Conservation (phyloP, 176 grass and related monocot species). For the Otatea glauca region DNA sequence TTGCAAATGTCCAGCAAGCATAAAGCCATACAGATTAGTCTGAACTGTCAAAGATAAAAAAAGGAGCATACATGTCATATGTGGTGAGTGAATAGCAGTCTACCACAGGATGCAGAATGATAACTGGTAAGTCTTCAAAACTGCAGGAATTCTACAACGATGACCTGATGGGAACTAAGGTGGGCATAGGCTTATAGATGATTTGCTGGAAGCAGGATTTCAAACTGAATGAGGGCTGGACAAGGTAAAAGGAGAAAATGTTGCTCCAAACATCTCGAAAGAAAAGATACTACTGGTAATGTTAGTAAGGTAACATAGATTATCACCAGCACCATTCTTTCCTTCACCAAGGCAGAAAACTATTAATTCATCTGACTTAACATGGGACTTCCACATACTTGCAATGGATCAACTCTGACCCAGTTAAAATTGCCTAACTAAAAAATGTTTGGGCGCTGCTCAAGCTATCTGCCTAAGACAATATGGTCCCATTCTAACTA, state of each 20-base stretch:
- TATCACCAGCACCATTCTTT: background rate
- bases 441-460: constrained; percentile 12
- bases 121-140: background rate
- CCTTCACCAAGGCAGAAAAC: background rate
- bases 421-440: constrained; percentile 15
- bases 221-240: background rate
- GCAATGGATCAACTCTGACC: background rate
- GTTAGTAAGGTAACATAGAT: background rate
- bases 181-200: constrained; percentile 12
- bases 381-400: background rate
- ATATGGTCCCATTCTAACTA: background rate
- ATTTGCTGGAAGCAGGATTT: background rate
- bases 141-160: background rate
- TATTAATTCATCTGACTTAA: background rate
- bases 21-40: constrained; percentile 6
- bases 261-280: constrained; percentile 8
- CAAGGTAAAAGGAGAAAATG: constrained; percentile 11
- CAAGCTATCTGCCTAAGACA: background rate
- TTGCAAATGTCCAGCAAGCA: background rate
- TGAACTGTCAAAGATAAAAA: background rate
- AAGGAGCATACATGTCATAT: too few relatives aligned
- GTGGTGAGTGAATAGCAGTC: too few relatives aligned
- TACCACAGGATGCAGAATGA: too few relatives aligned
- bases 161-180: background rate
- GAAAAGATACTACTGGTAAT: constrained; percentile 22